Conservation (phyloP, 2,329 filamentous ascomycete species). For the Xylariaceae sp. region DNA sequence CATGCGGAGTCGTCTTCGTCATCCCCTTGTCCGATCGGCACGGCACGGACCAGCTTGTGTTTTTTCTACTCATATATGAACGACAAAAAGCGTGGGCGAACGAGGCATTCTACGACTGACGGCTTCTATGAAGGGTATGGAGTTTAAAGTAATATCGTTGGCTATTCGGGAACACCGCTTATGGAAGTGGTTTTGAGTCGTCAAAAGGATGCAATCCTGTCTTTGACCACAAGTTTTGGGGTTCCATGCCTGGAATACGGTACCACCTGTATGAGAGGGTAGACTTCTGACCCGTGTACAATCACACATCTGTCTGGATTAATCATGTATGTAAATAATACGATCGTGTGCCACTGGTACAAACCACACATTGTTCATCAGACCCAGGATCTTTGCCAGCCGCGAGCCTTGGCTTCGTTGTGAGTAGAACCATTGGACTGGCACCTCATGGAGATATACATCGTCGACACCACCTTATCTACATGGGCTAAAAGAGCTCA, state of each 20-base stretch:
- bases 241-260: conserved; percentile 6
- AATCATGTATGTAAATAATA: conserved; percentile 11
- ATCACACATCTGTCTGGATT: conserved; percentile 5
- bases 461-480: no score
- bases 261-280: conserved; percentile 3
- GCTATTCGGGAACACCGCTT: background rate
- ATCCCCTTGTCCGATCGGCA: background rate
- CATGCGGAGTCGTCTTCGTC: background rate
- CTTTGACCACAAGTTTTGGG: background rate
- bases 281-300: conserved; percentile 5
- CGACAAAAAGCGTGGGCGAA: background rate
- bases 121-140: background rate
- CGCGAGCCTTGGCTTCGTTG: no score
- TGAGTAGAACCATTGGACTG: no score
- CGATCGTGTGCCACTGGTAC: no score
- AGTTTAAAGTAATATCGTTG: background rate
- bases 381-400: no score
- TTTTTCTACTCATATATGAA: background rate
- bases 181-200: background rate
- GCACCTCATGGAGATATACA: no score
- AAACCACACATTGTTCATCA: no score
- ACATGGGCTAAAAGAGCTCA: no score
- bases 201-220: background rate
- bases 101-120: background rate
- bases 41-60: background rate